Conservation (phyloP, 192 early-diverging fungal genomes). For the Helicostylum pulchrum region DNA sequence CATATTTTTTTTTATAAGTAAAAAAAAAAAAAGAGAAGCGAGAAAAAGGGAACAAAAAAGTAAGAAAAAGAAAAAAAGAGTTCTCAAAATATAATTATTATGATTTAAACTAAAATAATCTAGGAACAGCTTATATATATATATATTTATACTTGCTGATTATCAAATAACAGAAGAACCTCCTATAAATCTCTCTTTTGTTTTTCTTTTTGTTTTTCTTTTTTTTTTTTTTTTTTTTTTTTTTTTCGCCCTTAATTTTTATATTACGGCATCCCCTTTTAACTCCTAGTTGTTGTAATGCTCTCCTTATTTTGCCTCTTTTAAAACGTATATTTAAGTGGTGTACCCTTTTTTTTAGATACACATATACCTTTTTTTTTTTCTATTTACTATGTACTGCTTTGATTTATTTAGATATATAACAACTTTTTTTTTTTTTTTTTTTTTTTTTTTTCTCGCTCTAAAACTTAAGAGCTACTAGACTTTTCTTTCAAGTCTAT, state of each 20-base stretch:
- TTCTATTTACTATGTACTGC: neutral
- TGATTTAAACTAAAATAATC: constrained; percentile 13
- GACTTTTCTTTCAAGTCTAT: too few relatives aligned
- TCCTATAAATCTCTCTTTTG: neutral
- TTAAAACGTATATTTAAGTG: too few relatives aligned
- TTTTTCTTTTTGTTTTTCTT: constrained; percentile 1
- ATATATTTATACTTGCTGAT: neutral
- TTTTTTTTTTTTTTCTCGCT: neutral
- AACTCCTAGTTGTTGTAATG: too few relatives aligned
- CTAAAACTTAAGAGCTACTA: too few relatives aligned
- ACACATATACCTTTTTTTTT: too few relatives aligned
- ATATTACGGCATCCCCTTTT: neutral
- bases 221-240: neutral
- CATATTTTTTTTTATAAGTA: neutral
- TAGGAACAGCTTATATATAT: neutral
- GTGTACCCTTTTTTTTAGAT: too few relatives aligned
- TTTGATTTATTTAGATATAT: neutral
- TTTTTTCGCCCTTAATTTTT: neutral
- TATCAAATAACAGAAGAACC: constrained; percentile 1
- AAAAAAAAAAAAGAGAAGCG: neutral
- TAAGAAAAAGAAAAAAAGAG: neutral
- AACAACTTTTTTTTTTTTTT: neutral
- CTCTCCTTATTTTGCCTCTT: too few relatives aligned
- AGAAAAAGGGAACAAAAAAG: neutral
- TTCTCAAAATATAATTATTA: constrained; percentile 1